Percentiles rank a stretch among this genome's conserved stretches.
Evolutionary conservation across 1,284 basidiomycete species (phyloP).

Genomic region (Apiotrichum gracile): DNA sequence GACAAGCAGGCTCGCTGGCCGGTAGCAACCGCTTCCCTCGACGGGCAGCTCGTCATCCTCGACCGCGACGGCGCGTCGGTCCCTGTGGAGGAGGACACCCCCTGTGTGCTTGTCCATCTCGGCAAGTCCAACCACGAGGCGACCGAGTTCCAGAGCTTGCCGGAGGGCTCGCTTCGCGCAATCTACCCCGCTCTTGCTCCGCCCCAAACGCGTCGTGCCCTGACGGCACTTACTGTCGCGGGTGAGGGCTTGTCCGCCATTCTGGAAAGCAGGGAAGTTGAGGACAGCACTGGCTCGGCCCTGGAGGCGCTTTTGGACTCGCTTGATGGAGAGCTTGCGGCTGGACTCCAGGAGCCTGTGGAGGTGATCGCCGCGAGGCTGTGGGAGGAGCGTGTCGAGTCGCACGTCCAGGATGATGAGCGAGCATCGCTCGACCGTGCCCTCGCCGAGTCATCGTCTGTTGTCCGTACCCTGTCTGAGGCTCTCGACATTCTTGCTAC

Average conservation of each 20-base stretch:
- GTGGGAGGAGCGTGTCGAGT: conserved; percentile 31
- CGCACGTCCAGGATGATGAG: conserved; percentile 24
- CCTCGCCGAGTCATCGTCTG: conserved; percentile 19
- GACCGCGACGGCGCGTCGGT: conserved; percentile 70
- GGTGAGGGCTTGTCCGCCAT: conserved; percentile 20
- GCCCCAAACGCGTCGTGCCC: conserved; percentile 21
- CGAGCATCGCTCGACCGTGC: conserved; percentile 13
- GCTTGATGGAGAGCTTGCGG: conserved; percentile 14
- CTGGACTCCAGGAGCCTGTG: conserved; percentile 17
- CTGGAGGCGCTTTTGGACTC: conserved; percentile 31
- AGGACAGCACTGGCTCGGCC: conserved; percentile 18
- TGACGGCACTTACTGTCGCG: conserved; percentile 25
- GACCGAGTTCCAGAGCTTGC: conserved; percentile 21
- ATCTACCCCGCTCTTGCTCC: conserved; percentile 26
- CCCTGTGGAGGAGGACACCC: conserved; percentile 61
- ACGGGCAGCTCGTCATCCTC: conserved; percentile 55
- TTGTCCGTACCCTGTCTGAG: conserved; percentile 18
- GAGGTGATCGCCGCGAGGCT: conserved; percentile 17
- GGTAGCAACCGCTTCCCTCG: conserved; percentile 43
- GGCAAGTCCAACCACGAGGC: conserved; percentile 14
- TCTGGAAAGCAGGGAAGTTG: conserved; percentile 21
- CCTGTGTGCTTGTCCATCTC: conserved; percentile 52
- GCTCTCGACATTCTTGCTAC: conserved; percentile 24
- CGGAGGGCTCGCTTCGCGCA: conserved; percentile 21
- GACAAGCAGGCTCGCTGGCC: conserved; percentile 81